Evolutionary conservation across 116 monocot species (phyloP), one percentile per base, ranked within the genome.

Genomic region (Zostera marina): DNA sequence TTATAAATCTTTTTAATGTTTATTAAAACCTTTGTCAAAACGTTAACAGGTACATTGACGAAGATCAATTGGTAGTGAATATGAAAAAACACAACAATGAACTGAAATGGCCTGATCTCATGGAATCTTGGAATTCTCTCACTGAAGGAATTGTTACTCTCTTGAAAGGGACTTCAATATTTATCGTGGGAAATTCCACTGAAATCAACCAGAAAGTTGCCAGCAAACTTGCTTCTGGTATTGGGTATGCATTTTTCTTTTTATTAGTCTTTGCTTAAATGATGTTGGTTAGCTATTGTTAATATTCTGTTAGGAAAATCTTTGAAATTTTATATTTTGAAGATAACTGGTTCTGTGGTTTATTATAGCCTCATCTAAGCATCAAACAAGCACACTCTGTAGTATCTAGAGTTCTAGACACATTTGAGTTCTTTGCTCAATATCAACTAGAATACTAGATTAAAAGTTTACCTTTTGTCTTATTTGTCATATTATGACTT

Each of bases 41-140:
- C 19, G 2, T 41, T 24, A 8, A 20, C 47, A 93, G 93, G 93
- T 94, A 79, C 66, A 77, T 88, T 16, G 93, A 94, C 65, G 93
- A 94, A 65, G 79, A 84, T 52, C 77, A 94, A 60, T 63, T 94
- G 56, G 88, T 84, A 13, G 47, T 94, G 17, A 88, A 74, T 67
- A 52, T 94, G 58, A 88, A 82, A 55, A 94, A 94, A 69, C 61
- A 66, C 59, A 75, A 84, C 9, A 42, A 44, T n/a, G 79, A 84
- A 9, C 44, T 93, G 68, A 81, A 75, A 68, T 93, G 93, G 93
- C 93, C 93, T 54, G 93, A 88, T 72, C 16, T 81, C 20, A 62
- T 65, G 72, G 93, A 93, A 79, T 78, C 79, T 12, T 93, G 93
- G 93, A 65, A 62, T 20, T 81, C 93, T 22, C 84, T 94, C 45